Evolutionary conservation across 352 stramenopile genomes (phyloP), one percentile per base, ranked within the genome.

Genomic region (Globisporangium heterothallicum): DNA sequence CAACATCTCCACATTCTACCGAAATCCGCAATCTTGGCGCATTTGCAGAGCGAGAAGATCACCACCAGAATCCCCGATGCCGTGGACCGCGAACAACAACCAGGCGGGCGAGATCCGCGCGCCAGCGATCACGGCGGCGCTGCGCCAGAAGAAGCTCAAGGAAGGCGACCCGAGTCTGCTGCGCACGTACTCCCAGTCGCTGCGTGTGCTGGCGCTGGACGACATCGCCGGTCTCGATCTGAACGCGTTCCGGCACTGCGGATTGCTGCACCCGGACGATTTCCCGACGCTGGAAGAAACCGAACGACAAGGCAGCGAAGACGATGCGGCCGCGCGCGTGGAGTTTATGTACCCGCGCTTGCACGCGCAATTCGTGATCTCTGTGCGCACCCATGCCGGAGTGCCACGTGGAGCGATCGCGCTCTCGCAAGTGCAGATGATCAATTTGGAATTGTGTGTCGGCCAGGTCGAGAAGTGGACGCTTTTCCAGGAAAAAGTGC

Each of bases 81-180:
- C 78, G 46, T 93, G 79, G 82, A 83, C 85, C 42, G 79, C 83
- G 19, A 91, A 80, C 78, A 93, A 91, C 68, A 93, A 93, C 57
- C 83, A 81, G 13, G 79, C 79, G 12, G 79, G 83, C 34, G 74
- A 87, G 56, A 77, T 93, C 58, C 82, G 82, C 58, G 76, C 81
- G 51, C 82, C 82, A 9, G 78, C 78, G 56, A 79, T 88, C 21
- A 66, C 77, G 24, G 68, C 79, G 13, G 77, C 67, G 14, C 52
- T 86, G 41, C 68, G 66, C 36, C 65, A 72, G 42, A 64, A 87
- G 70, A 64, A 82, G 51, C 64, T 68, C 42, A 48, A 63, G 32
- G 46, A 70, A 26, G 18, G n/a, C 22, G 49, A 59, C 21, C 27
- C 36, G n/a, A 16, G 36, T 6, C 29, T 19, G 16, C 42, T 29